Evolutionary conservation across 108 stramenopile genomes (phyloP), one percentile per base, ranked within the genome.

Genomic region (Pseudonitzschia multistriata): DNA sequence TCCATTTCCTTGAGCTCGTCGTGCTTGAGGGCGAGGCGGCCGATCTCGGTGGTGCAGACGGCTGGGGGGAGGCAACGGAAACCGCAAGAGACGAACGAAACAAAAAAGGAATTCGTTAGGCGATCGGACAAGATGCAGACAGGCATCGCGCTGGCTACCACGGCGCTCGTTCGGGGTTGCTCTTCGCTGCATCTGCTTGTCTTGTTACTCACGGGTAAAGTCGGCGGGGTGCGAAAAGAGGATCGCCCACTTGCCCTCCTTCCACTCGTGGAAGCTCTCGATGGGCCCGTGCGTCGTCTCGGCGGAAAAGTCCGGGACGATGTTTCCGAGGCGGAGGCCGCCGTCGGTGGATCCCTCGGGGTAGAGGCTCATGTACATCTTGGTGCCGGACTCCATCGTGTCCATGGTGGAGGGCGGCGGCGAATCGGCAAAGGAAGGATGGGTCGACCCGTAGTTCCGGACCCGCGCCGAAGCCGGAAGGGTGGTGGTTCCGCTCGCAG

Each of bases 11-110:
- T 40, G 25, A 93, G 81, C 55, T 89, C 83, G 24, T 84, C 84
- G 39, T 78, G 54, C 52, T 84, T 81, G 56, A 82, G 61, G 24
- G 90, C 89, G 5, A 87, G 70, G 34, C 81, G 74, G 10, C 92
- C 93, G 57, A 96, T 80, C 65, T 96, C 95, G 17, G 94, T 96
- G 25, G 94, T 96, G 72, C 92, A 93, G 33, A 94, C 89, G 15
- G 93, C 50, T 52, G 25, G 7, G 40, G 40, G 40, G 40, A 42
- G 40, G 13, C 7, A 42, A 42, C 7, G 40, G 40, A 42, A 42
- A 42, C 13, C 10, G 40, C 10, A 42, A 13, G 13, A 42, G 7
- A 7, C 10, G 13, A 42, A 42, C 7, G 13, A 42, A 13, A 42
- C 13, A 42, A 42, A 42, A 42, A n/a, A n/a, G n/a, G n/a, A n/a